These are phyloP conservation scores for Boletus pseudo-olivaceus DNA, from an alignment of 768 basidiomycete genomes.

Conservation along the genomic window DNA sequence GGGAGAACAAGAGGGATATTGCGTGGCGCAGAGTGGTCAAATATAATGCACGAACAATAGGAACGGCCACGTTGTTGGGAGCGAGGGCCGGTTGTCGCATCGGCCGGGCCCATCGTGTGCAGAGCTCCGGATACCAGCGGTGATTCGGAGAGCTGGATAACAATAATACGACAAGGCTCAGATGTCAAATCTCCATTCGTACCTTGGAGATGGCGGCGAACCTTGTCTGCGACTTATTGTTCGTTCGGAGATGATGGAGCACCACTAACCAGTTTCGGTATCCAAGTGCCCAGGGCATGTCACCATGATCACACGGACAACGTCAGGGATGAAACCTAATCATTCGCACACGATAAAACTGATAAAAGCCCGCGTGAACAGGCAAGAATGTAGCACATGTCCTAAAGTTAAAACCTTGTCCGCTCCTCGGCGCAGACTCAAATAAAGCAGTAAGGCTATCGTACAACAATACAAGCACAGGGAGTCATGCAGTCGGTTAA, in stretches of 20 bases:
- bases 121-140: background rate
- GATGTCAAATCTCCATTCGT: slow-evolving; percentile 24
- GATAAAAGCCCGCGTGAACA: slow-evolving; percentile 17
- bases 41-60: slow-evolving; percentile 28
- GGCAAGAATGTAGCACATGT: slow-evolving; percentile 11
- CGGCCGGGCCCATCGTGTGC: background rate
- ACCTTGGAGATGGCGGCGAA: slow-evolving; percentile 27
- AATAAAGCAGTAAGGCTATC: slow-evolving; percentile 13
- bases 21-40: slow-evolving; percentile 1
- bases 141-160: slow-evolving; percentile 5
- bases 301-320: slow-evolving; percentile 4
- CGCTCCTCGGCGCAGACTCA: background rate
- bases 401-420: background rate
- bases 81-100: slow-evolving; percentile 11
- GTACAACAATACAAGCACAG: slow-evolving; percentile 25
- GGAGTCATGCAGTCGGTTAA: slow-evolving; percentile 11
- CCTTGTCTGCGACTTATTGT: slow-evolving; percentile 32
- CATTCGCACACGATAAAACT: slow-evolving; percentile 3
- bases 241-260: slow-evolving; percentile 12
- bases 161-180: slow-evolving; percentile 14
- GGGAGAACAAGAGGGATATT: background rate
- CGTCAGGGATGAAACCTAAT: slow-evolving; percentile 15
- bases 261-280: slow-evolving; percentile 9
- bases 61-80: slow-evolving; percentile 16
- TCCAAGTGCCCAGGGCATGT: background rate